Evolutionary conservation across 148 eudicot species (phyloP), one percentile per base, ranked within the genome.

Genomic region (Rhododendron vialii): DNA sequence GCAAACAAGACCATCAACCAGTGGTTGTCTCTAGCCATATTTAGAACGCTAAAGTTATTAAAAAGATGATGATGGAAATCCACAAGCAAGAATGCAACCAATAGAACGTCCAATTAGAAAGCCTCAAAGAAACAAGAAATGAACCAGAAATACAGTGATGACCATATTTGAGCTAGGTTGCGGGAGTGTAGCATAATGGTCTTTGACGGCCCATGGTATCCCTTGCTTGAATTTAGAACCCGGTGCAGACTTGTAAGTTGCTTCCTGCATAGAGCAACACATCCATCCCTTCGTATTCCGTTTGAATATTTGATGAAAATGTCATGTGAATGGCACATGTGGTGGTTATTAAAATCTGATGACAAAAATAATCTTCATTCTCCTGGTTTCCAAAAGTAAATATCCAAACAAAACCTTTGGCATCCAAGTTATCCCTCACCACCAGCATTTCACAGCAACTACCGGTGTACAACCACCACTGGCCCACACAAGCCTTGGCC

Each of bases 391-490:
- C n/a, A 59, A 59, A 59, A 59, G 24, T n/a, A 59, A 20, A 59
- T 2, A 20, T 59, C 65, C 65, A 59, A 59, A 59, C n/a, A 59
- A 59, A 20, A 59, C 65, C 65, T 20, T n/a, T 65, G 73, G 73
- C 73, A 65, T 65, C 73, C 73, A 65, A 65, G 15, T 65, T 65
- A 65, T 65, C 73, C 73, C 73, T 65, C 73, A 65, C 73, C 73
- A n/a, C 13, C 9, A 65, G 73, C 73, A n/a, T 65, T n/a, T n/a
- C 73, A n/a, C 73, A 65, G 65, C 65, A 59, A 6, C 65, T 59
- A 59, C 65, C 65, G 5, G n/a, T 59, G 8, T 20, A 20, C 65
- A 59, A 59, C 65, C 24, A 59, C n/a, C 65, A 22, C 65, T 18
- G 73, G 11, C 73, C 73, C 73, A 65, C 33, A 65, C 33, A n/a